These are phyloP conservation scores for Chaetomium globosum DNA, from an alignment of 2,329 filamentous ascomycete genomes.

Conservation along the genomic window DNA sequence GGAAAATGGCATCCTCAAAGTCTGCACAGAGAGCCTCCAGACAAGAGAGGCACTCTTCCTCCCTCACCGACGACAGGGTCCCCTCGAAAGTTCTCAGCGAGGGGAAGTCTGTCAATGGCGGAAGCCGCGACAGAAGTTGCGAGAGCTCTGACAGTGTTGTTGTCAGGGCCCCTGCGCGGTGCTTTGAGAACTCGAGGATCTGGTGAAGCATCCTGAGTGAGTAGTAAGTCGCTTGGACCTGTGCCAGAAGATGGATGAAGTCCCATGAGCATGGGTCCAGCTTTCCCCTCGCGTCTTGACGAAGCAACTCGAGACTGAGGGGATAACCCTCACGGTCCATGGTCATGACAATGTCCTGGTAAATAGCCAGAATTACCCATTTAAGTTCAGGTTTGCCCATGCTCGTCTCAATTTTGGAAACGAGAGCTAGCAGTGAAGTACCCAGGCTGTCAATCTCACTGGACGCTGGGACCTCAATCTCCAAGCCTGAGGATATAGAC, in stretches of 20 bases:
- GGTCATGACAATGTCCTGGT: conserved; percentile 44
- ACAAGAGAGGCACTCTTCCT: conserved; percentile 25
- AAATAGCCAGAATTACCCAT: conserved; percentile 45
- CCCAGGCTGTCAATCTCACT: conserved; percentile 35
- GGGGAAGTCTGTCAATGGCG: conserved; percentile 30
- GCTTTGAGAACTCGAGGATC: conserved; percentile 46
- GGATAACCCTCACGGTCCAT: conserved; percentile 38
- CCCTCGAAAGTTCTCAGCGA: conserved; percentile 26
- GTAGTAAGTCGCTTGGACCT: conserved; percentile 63
- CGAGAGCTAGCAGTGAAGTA: conserved; percentile 34
- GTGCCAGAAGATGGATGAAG: conserved; percentile 62
- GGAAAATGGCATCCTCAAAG: conserved; percentile 24
- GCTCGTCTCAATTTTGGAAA: conserved; percentile 35
- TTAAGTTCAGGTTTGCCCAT: conserved; percentile 31
- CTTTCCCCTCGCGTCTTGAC: conserved; percentile 38
- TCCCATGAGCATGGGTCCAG: conserved; percentile 54
- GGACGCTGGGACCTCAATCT: conserved; percentile 37
- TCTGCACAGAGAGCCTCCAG: conserved; percentile 26
- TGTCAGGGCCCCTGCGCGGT: conserved; percentile 8
- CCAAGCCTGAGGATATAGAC: conserved; percentile 40
- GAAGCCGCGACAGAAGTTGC: conserved; percentile 20
- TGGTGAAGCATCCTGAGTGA: conserved; percentile 61
- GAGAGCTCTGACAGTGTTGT: conserved; percentile 12
- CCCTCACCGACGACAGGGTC: conserved; percentile 25
- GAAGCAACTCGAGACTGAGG: conserved; percentile 40